Evolutionary conservation across 2,329 filamentous ascomycete species (phyloP), one percentile per base, ranked within the genome.

Genomic region (Cladosporium austrohemisphaericum): DNA sequence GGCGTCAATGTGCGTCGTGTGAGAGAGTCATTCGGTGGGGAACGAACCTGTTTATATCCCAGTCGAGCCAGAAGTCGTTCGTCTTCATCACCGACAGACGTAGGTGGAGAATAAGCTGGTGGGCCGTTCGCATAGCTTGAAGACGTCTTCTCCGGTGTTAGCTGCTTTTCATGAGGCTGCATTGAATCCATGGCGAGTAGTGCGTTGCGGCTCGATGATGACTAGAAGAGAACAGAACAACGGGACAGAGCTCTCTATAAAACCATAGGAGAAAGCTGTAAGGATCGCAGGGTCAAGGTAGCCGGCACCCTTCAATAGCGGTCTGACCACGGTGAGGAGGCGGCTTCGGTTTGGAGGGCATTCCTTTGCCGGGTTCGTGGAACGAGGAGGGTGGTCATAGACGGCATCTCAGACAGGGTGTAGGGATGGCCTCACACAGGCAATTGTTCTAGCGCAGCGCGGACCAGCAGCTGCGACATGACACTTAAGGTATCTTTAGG

Each of bases 11-110:
- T 38, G 23, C 38, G 13, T 23, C 19, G 19, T 41, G 9, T 32
- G 8, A 22, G 26, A 28, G 16, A 22, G 16, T 26, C 13, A 11
- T 40, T 20, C 23, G 13, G 18, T 9, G 37, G 40, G 13, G 13
- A 13, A 51, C 67, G 49, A 66, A 82, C 80, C 66, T 83, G 80
- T 57, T 75, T 79, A 61, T 84, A 84, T 23, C 80, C 80, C 58
- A 83, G 83, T 48, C 77, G 75, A 49, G 78, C 78, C 16, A 84
- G 69, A 22, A 83, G 65, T 29, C 76, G 73, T 61, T 82, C 80
- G 52, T 84, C 80, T 44, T 81, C 77, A 57, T 83, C 31, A 11
- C 31, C 20, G n/a, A 10, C 31, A 22, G 29, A 5, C 13, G 14
- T 13, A 8, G 22, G 35, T 13, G 14, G 18, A n/a, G 25, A 4